These are phyloP conservation scores for Quercus tomentella DNA, from an alignment of 331 rosid species.

Conservation along the genomic window DNA sequence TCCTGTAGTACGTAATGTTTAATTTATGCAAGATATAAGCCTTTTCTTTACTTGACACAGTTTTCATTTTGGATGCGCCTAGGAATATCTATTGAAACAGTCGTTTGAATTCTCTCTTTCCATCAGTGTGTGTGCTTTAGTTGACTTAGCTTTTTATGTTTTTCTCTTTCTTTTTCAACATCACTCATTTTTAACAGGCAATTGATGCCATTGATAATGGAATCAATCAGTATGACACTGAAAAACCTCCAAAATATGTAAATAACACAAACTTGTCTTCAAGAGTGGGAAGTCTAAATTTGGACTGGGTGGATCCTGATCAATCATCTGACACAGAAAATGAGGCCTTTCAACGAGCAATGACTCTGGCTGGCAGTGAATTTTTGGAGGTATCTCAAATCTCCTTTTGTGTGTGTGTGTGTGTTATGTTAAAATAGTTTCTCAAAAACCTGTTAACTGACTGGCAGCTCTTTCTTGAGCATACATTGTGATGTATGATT, in stretches of 20 bases:
- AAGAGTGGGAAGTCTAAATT: conserved; percentile 72
- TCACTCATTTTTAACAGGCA: conserved; percentile 48
- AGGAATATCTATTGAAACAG: no score
- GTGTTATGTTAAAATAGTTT: neutral
- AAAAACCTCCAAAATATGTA: conserved; percentile 81
- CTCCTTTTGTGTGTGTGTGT: neutral
- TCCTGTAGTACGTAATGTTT: no score
- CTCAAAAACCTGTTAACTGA: neutral
- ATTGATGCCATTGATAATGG: conserved; percentile 94
- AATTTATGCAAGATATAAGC: no score
- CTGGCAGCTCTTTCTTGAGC: no score
- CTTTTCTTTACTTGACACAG: no score
- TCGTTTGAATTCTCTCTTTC: no score
- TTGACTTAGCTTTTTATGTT: neutral
- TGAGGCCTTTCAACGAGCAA: conserved; percentile 74
- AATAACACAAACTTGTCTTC: conserved; percentile 86
- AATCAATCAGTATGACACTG: conserved; percentile 72
- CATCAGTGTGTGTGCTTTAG: no score
- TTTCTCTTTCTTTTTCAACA: neutral
- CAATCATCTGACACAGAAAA: conserved; percentile 82
- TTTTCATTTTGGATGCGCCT: no score
- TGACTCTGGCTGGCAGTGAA: conserved; percentile 78
- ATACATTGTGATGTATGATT: no score
- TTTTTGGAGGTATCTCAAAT: conserved; percentile 48
- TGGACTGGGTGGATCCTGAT: conserved; percentile 86